Evolutionary conservation across 139 green algal species (phyloP).

Genomic region (Gonium pectorale): DNA sequence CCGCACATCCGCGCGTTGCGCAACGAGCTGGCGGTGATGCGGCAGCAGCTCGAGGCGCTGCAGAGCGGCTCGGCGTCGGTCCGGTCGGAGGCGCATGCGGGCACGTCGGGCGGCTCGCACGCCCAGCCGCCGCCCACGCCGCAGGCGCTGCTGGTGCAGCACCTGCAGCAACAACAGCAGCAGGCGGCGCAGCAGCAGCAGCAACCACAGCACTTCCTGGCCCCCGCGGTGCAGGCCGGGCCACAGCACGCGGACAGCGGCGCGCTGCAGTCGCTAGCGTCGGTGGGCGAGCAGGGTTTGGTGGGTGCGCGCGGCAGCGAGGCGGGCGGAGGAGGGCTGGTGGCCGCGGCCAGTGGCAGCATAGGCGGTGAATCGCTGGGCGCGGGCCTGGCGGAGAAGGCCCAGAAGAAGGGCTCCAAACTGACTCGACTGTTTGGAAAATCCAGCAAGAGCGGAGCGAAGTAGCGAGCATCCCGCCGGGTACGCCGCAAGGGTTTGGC

Average conservation of each 20-base stretch:
- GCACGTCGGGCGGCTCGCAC: neutral
- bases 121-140: neutral
- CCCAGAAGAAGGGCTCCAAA: conserved; percentile 18
- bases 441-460: neutral
- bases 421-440: conserved; percentile 1
- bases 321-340: neutral
- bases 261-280: neutral
- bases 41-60: conserved; percentile 44
- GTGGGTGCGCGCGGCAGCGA: neutral
- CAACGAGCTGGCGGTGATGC: conserved; percentile 43
- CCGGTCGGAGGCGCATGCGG: neutral
- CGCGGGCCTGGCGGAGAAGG: neutral
- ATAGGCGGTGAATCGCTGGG: neutral
- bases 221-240: too few relatives aligned
- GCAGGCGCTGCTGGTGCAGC: neutral
- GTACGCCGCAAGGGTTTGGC: too few relatives aligned
- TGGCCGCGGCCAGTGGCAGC: neutral
- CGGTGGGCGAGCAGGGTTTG: neutral
- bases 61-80: neutral
- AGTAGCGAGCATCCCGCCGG: neutral
- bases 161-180: neutral
- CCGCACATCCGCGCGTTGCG: conserved; percentile 40
- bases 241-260: neutral
- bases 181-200: neutral
- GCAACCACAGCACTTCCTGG: neutral